Conservation (phyloP, 805 yeast genomes). For the Priceomyces castillae region DNA sequence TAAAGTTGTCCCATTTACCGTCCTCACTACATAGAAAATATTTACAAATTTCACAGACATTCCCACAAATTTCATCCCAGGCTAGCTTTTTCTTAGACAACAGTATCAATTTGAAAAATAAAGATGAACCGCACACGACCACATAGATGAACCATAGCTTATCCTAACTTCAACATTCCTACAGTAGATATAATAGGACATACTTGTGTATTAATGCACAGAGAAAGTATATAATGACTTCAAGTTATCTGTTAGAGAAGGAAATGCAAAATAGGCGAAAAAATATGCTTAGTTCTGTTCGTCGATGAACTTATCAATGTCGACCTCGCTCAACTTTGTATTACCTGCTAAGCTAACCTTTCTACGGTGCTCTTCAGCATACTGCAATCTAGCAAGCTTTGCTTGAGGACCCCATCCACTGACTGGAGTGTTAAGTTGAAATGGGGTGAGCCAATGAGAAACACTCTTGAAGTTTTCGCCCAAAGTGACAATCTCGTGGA, state of each 20-base stretch:
- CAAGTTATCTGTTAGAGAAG: background rate
- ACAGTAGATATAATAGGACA: background rate
- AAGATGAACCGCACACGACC: background rate
- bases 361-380: slow-evolving; percentile 49
- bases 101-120: background rate
- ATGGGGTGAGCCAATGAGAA: slow-evolving; percentile 65
- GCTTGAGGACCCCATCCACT: slow-evolving; percentile 74
- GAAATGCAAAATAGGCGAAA: background rate
- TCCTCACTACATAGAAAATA: background rate
- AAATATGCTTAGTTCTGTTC: slow-evolving; percentile 53
- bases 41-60: background rate
- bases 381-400: slow-evolving; percentile 61
- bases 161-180: background rate
- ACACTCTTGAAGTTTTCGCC: slow-evolving; percentile 65
- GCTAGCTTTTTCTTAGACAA: background rate
- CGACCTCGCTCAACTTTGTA: slow-evolving; percentile 66
- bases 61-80: background rate
- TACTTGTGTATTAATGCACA: background rate
- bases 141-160: background rate
- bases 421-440: slow-evolving; percentile 65
- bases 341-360: slow-evolving; percentile 58
- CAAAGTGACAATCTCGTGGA: slow-evolving; percentile 63
- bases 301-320: slow-evolving; percentile 65
- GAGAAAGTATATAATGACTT: background rate
- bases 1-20: background rate